These are phyloP conservation scores for Alloascoidea hylecoeti DNA, from an alignment of 805 yeast species.

Conservation along the genomic window DNA sequence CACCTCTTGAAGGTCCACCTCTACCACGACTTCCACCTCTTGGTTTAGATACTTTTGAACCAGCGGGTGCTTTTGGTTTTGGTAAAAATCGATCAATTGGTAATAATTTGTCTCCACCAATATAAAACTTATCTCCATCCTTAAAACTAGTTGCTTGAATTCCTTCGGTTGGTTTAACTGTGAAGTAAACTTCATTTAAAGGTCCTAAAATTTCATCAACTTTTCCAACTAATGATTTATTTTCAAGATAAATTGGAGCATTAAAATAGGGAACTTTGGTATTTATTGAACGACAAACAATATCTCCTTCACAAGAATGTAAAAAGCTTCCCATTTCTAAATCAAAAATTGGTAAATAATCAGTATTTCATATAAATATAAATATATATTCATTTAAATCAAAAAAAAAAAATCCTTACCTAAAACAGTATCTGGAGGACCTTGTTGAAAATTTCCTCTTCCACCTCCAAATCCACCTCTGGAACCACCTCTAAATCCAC, in stretches of 20 bases:
- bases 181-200: slow-evolving; percentile 92
- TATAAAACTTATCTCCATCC: slow-evolving; percentile 90
- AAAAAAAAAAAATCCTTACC: slow-evolving; percentile 6
- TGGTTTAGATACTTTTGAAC: slow-evolving; percentile 65
- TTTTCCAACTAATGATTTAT: slow-evolving; percentile 92
- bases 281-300: slow-evolving; percentile 90
- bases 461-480: slow-evolving; percentile 57
- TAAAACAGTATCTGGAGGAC: slow-evolving; percentile 87
- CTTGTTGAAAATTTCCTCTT: slow-evolving; percentile 54
- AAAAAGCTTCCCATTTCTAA: slow-evolving; percentile 87
- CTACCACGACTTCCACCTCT: slow-evolving; percentile 34
- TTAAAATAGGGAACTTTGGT: slow-evolving; percentile 94
- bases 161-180: slow-evolving; percentile 93
- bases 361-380: not conserved
- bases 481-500: slow-evolving; percentile 53
- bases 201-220: slow-evolving; percentile 98
- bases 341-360: not conserved
- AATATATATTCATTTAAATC: not conserved
- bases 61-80: slow-evolving; percentile 80
- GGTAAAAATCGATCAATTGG: slow-evolving; percentile 97
- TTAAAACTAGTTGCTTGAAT: slow-evolving; percentile 89
- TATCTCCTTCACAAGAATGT: slow-evolving; percentile 93
- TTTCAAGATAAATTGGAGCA: slow-evolving; percentile 95
- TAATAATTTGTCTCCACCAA: slow-evolving; percentile 87
- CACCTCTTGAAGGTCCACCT: slow-evolving; percentile 24